phyloP scores from a whole-genome alignment of 78 protist genomes.

The Cavenderia fasciculata region DNA sequence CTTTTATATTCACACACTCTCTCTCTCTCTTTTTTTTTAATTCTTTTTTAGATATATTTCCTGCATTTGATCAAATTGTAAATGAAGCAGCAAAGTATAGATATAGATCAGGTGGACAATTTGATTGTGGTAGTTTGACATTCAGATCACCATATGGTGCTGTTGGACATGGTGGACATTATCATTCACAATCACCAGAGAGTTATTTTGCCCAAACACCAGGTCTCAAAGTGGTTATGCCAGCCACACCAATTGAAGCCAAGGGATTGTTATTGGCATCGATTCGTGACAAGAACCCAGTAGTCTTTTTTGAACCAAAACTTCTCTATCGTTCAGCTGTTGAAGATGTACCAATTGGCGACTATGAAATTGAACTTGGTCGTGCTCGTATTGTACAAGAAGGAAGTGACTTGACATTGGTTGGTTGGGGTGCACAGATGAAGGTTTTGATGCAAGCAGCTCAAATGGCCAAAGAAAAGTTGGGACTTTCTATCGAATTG shows the following conservation, averaged over 20 bases:
- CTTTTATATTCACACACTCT: neutral
- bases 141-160: constrained; percentile 96
- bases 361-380: constrained; percentile 89
- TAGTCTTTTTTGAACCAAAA: constrained; percentile 98
- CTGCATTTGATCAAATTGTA: constrained; percentile 97
- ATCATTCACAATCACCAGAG: constrained; percentile 97
- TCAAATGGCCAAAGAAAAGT: constrained; percentile 83
- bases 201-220: constrained; percentile 96
- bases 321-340: constrained; percentile 93
- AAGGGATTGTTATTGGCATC: constrained; percentile 95
- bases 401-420: constrained; percentile 90
- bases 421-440: constrained; percentile 93
- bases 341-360: constrained; percentile 90
- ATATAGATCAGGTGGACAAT: constrained; percentile 93
- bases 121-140: constrained; percentile 92
- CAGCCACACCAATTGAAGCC: constrained; percentile 92
- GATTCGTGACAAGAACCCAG: constrained; percentile 92
- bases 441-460: constrained; percentile 79
- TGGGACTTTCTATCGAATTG: constrained; percentile 86
- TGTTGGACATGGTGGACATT: constrained; percentile 96
- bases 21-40: neutral
- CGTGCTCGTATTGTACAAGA: constrained; percentile 87
- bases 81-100: constrained; percentile 99
- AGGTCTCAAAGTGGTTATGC: constrained; percentile 94
- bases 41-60: constrained; percentile 89